These are phyloP conservation scores for Agaricus blazei DNA, from an alignment of 768 basidiomycete species.

Conservation along the genomic window DNA sequence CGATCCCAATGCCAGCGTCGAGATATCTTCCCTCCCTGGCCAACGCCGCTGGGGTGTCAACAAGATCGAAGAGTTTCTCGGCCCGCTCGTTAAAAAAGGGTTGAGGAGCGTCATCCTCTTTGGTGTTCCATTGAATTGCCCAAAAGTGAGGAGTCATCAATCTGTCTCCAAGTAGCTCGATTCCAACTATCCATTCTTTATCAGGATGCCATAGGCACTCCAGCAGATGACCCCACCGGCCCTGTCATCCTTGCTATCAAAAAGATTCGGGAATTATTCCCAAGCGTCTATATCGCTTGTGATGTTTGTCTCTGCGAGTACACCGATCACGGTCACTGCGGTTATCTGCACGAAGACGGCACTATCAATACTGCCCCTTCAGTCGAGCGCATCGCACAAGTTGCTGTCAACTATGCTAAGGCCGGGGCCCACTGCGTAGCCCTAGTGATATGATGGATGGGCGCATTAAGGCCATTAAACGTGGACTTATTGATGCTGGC, in stretches of 20 bases:
- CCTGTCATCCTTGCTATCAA: constrained; percentile 94
- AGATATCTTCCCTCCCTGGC: constrained; percentile 75
- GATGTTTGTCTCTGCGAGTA: constrained; percentile 99
- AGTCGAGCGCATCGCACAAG: constrained; percentile 84
- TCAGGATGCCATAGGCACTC: constrained; percentile 80
- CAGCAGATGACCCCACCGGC: constrained; percentile 85
- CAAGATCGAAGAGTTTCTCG: constrained; percentile 80
- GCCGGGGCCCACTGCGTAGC: constrained; percentile 99
- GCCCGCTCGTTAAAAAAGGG: constrained; percentile 86
- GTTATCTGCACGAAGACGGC: constrained; percentile 66
- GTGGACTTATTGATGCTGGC: constrained; percentile 75
- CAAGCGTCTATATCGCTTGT: constrained; percentile 80
- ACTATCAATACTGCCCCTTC: constrained; percentile 76
- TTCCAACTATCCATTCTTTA: not conserved
- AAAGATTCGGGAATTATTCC: constrained; percentile 72
- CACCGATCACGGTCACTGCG: constrained; percentile 97
- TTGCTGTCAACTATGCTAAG: constrained; percentile 85
- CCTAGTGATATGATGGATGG: constrained; percentile 99
- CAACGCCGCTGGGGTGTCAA: constrained; percentile 97
- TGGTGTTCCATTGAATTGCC: constrained; percentile 79
- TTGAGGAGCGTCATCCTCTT: constrained; percentile 91
- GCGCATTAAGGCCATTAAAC: constrained; percentile 85
- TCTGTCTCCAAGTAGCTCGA: not conserved
- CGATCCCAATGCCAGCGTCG: constrained; percentile 78
- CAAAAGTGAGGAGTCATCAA: constrained; percentile 48